Evolutionary conservation across 1,284 basidiomycete genomes (phyloP).

Genomic region (Cryptococcus sp.): DNA sequence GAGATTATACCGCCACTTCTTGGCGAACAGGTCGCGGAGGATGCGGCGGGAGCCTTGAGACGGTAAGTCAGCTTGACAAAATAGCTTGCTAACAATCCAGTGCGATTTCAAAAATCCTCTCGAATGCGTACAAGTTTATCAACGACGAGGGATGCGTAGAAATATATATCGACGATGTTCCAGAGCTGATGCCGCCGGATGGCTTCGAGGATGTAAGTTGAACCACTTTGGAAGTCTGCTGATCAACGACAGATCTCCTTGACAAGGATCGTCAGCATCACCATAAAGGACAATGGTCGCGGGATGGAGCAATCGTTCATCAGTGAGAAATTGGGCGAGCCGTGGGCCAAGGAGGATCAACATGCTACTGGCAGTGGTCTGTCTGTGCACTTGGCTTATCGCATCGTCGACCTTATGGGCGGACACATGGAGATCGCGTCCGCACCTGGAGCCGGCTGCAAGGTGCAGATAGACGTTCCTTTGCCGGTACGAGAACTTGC

Average conservation of each 20-base stretch:
- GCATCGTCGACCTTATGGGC: conserved; percentile 49
- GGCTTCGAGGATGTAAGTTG: conserved; percentile 41
- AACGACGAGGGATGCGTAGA: conserved; percentile 45
- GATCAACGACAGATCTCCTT: conserved; percentile 17
- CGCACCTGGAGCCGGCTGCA: conserved; percentile 38
- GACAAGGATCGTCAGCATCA: conserved; percentile 39
- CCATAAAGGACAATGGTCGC: conserved; percentile 41
- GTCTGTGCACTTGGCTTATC: conserved; percentile 47
- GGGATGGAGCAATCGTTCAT: conserved; percentile 46
- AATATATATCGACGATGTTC: conserved; percentile 44
- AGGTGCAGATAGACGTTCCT: conserved; percentile 46
- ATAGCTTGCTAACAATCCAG: conserved; percentile 10
- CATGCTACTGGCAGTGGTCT: conserved; percentile 46
- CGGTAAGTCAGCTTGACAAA: conserved; percentile 17
- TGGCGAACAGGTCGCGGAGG: conserved; percentile 44
- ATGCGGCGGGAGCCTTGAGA: conserved; percentile 41
- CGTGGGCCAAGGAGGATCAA: conserved; percentile 46
- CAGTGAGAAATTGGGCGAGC: conserved; percentile 39
- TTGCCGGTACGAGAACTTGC: conserved; percentile 26
- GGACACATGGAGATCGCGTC: conserved; percentile 51
- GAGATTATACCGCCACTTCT: conserved; percentile 45
- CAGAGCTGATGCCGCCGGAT: conserved; percentile 36
- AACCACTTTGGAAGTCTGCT: not conserved
- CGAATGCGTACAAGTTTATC: conserved; percentile 50
- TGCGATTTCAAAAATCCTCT: conserved; percentile 42